Base-by-base conservation (phyloP, 2,329 filamentous ascomycete genomes). In the Colletotrichum tropicicola region DNA sequence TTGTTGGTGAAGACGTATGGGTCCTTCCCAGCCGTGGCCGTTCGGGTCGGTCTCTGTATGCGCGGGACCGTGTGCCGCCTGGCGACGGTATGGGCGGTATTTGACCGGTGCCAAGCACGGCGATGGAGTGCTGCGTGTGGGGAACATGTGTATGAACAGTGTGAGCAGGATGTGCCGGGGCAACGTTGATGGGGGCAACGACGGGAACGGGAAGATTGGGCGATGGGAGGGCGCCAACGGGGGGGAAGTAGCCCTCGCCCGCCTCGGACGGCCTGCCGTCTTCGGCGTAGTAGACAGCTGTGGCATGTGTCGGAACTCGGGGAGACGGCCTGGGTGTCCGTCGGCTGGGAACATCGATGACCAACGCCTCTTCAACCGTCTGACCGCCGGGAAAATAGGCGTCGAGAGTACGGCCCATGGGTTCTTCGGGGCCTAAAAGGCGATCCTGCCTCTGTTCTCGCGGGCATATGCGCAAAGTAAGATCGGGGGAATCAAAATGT, bases 401-500 rank as follows among this genome's bases (percentile, higher is more conserved):
- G 73, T 98, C 94, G 51, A 99, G 81, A 1, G 92, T 92, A 59
- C 89, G 84, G 54, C 86, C 85, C 78, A 98, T 91, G 21, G 89
- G 86, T 78, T 98, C 96, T 73, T 99, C 96, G 1, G 96, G 95
- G 2, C 91, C 91, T 55, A 99, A 80, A 0, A 87, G 78, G 47
- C 94, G 89, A 73, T 94, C 93, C 41, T 74, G 82, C 67, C 81
- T 79, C 74, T 85, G 78, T 71, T 93, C 91, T 59, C 93, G 87
- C n/a, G 92, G 88, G 15, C 85, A 76, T 70, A 98, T 92, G 68
- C 92, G 89, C 68, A 98, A 83, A 10, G 87, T 89, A 62, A 99
- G 87, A 77, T 99, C 96, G 12, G 96, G 96, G 10, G 96, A 87
- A 79, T 99, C 96, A 77, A 94, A 98, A 55, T 87, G 92, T 71